Base-by-base conservation (phyloP, 1,284 basidiomycete genomes). In the Malassezia caprae region DNA sequence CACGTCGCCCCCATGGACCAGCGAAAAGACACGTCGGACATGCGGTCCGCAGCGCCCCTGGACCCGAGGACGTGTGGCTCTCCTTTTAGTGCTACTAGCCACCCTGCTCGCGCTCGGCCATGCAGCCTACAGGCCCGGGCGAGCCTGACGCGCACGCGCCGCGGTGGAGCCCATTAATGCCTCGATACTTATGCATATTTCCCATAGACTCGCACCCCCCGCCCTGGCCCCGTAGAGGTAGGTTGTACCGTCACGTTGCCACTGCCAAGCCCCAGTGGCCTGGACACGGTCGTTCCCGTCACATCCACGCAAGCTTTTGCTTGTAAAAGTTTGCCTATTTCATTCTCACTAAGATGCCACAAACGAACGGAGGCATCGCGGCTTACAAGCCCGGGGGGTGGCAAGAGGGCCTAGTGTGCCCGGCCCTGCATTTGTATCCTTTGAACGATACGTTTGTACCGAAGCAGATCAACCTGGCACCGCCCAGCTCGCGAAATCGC, bases 361-460 rank as follows among this genome's bases (percentile, higher is more conserved):
- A 24, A 28, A 15, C 21, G 21, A 24, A 28, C 24, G 41, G 23
- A n/a, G 24, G 41, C 24, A 17, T n/a, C 24, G 41, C 43, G 27
- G 21, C 2, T 32, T 8, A 1, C 5, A 30, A 39, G 37, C 19
- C 37, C 19, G 17, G 8, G 19, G 37, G n/a, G n/a, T 11, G 39
- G 11, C 41, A 39, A 31, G 55, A 69, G 15, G 53, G 58, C 10
- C 66, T 72, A 24, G 58, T 68, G 54, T 74, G 61, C 34, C 72
- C 72, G 8, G 69, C 72, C 1, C 57, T 74, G 48, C 72, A 74
- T 48, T 82, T 96, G 31, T 94, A 91, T 76, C 90, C 93, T 0
- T 81, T 96, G 60, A 96, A 96, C 73, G 90, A 96, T 76, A 90
- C 90, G 1, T 96, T 96, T 76, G 81, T 87, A 39, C 89, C 90